A percentile compares a stretch with the other conserved stretches of the same genome.
phyloP scores from a whole-genome alignment of 495 filamentous ascomycete genomes.

The Aspergillus olivimuriae region DNA sequence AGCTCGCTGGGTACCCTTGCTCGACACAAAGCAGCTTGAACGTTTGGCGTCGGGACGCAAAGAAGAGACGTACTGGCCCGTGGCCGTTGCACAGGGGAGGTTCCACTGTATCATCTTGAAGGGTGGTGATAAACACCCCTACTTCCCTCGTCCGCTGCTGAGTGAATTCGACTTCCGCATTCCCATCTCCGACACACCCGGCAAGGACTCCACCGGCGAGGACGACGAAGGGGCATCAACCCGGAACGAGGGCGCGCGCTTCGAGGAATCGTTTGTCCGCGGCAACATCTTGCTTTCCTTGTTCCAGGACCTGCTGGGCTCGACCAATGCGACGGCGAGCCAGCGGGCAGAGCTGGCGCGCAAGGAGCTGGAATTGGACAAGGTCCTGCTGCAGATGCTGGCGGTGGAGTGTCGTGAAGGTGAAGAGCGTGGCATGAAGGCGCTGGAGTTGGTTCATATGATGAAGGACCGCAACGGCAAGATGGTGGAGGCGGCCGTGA shows the following conservation, averaged over 20 bases:
- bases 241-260: slow-evolving; percentile 33
- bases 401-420: slow-evolving; percentile 85
- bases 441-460: slow-evolving; percentile 74
- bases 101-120: slow-evolving; percentile 99
- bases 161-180: slow-evolving; percentile 91
- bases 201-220: slow-evolving; percentile 29
- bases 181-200: slow-evolving; percentile 56
- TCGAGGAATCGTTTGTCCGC: slow-evolving; percentile 79
- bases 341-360: slow-evolving; percentile 64
- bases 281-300: slow-evolving; percentile 63
- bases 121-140: slow-evolving; percentile 85
- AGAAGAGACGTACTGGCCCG: slow-evolving; percentile 88
- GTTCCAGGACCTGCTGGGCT: slow-evolving; percentile 59
- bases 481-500: slow-evolving; percentile 80
- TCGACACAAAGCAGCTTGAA: slow-evolving; percentile 79
- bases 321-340: slow-evolving; percentile 48
- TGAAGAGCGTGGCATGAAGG: slow-evolving; percentile 90
- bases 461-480: slow-evolving; percentile 72
- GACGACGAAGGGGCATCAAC: slow-evolving; percentile 32
- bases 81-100: slow-evolving; percentile 83
- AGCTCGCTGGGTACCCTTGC: slow-evolving; percentile 83
- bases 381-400: slow-evolving; percentile 81
- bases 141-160: slow-evolving; percentile 88
- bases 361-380: slow-evolving; percentile 77
- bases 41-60: slow-evolving; percentile 78